Percentiles rank a stretch among this genome's conserved stretches.
phyloP scores from a whole-genome alignment of 441 rosid genomes.

The Pelargonium cotyledonis region DNA sequence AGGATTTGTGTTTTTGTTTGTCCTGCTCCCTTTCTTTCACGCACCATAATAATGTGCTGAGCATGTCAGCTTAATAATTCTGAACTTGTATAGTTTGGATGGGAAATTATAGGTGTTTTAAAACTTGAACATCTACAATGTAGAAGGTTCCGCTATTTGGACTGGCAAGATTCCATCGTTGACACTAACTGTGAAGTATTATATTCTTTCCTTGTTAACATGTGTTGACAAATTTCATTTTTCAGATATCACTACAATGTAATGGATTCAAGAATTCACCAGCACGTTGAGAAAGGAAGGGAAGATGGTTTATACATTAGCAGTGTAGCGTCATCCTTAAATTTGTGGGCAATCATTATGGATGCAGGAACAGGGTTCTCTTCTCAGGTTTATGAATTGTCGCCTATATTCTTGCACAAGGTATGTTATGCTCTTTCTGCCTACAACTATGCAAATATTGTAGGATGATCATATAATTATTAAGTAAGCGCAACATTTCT shows the following conservation, averaged over 20 bases:
- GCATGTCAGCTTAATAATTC: too few species aligned
- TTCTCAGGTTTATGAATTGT: conserved; percentile 48
- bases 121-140: not conserved
- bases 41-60: not conserved
- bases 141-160: not conserved
- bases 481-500: conserved; percentile 2
- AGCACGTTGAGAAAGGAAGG: conserved; percentile 48
- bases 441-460: not conserved
- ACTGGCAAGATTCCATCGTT: too few species aligned
- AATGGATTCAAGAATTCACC: conserved; percentile 35
- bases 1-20: not conserved
- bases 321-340: conserved; percentile 42
- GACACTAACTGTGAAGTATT: not conserved
- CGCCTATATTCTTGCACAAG: conserved; percentile 36
- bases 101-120: too few species aligned
- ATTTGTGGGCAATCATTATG: conserved; percentile 58
- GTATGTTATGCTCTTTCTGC: conserved; percentile 15
- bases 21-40: too few species aligned
- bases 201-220: not conserved
- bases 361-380: conserved; percentile 55
- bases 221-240: not conserved
- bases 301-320: conserved; percentile 50
- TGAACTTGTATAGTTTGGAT: too few species aligned
- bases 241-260: conserved; percentile 52
- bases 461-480: not conserved